A percentile compares a stretch with the other conserved stretches of the same genome.
Evolutionary conservation across 2,329 filamentous ascomycete genomes (phyloP).

Genomic region (Laburnicola sp.): DNA sequence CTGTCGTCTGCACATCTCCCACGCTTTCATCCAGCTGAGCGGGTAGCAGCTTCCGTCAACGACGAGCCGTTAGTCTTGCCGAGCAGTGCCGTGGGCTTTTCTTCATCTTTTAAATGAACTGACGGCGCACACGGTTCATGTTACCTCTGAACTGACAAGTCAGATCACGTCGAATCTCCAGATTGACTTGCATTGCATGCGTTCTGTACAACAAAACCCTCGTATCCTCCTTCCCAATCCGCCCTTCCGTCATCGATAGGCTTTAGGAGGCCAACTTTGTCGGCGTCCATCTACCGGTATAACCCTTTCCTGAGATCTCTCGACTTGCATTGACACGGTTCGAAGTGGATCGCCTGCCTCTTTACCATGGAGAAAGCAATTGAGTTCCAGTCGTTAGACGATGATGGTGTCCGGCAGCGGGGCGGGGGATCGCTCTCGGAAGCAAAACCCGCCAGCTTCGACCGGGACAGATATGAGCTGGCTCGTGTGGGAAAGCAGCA

Average conservation of each 20-base stretch:
- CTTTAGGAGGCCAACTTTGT: neutral
- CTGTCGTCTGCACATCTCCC: slow-evolving; percentile 36
- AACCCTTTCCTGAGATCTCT: neutral
- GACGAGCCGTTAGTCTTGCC: slow-evolving; percentile 16
- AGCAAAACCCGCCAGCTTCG: slow-evolving; percentile 29
- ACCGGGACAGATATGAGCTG: slow-evolving; percentile 40
- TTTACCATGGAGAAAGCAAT: slow-evolving; percentile 37
- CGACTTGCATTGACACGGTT: neutral
- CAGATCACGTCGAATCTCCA: slow-evolving; percentile 39
- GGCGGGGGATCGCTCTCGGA: slow-evolving; percentile 29
- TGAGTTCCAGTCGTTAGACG: slow-evolving; percentile 33
- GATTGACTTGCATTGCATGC: slow-evolving; percentile 43
- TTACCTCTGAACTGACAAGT: slow-evolving; percentile 28
- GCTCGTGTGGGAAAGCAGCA: slow-evolving; percentile 42
- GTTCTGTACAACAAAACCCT: slow-evolving; percentile 33
- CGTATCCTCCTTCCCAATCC: slow-evolving; percentile 26
- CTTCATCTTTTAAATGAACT: slow-evolving; percentile 24
- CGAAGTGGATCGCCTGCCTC: neutral
- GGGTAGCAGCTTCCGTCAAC: slow-evolving; percentile 11
- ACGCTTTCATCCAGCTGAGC: slow-evolving; percentile 25
- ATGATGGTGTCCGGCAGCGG: slow-evolving; percentile 26
- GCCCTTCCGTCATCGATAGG: slow-evolving; percentile 15
- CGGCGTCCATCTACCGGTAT: slow-evolving; percentile 2
- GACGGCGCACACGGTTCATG: slow-evolving; percentile 38
- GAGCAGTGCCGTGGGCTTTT: slow-evolving; percentile 22